These are phyloP conservation scores for Cadophora sp. DNA, from an alignment of 2,329 filamentous ascomycete species.

Conservation along the genomic window DNA sequence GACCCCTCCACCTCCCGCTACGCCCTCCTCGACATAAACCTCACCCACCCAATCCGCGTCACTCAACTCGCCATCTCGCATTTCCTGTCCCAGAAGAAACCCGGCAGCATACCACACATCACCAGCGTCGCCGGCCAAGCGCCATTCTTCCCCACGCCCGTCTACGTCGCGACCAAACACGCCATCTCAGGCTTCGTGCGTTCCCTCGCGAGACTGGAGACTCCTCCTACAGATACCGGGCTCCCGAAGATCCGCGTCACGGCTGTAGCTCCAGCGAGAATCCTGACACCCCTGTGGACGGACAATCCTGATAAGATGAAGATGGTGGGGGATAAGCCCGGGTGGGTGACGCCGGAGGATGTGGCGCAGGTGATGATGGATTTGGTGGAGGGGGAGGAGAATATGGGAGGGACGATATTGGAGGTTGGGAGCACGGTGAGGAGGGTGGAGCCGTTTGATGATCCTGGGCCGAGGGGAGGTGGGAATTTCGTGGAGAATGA, in stretches of 20 bases:
- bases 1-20: slow-evolving; percentile 49
- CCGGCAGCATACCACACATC: slow-evolving; percentile 51
- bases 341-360: slow-evolving; percentile 51
- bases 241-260: slow-evolving; percentile 48
- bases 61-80: slow-evolving; percentile 57
- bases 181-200: slow-evolving; percentile 54
- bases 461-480: slow-evolving; percentile 46
- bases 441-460: slow-evolving; percentile 45
- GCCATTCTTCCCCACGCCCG: slow-evolving; percentile 47
- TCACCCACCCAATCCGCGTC: slow-evolving; percentile 58
- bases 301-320: slow-evolving; percentile 53
- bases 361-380: slow-evolving; percentile 54
- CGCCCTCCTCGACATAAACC: slow-evolving; percentile 55
- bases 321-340: slow-evolving; percentile 42
- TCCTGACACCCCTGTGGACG: slow-evolving; percentile 53
- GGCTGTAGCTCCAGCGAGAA: slow-evolving; percentile 51
- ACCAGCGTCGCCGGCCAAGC: slow-evolving; percentile 54
- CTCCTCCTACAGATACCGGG: slow-evolving; percentile 36
- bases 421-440: slow-evolving; percentile 49
- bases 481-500: slow-evolving; percentile 23
- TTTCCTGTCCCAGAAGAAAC: slow-evolving; percentile 48
- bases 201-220: slow-evolving; percentile 48
- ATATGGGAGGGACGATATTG: slow-evolving; percentile 50
- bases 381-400: slow-evolving; percentile 45
- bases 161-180: slow-evolving; percentile 57